A percentile compares a stretch with the other conserved stretches of the same genome.
These are phyloP conservation scores for Fusarium sp. DNA, from an alignment of 2,329 filamentous ascomycete species.

Conservation along the genomic window DNA sequence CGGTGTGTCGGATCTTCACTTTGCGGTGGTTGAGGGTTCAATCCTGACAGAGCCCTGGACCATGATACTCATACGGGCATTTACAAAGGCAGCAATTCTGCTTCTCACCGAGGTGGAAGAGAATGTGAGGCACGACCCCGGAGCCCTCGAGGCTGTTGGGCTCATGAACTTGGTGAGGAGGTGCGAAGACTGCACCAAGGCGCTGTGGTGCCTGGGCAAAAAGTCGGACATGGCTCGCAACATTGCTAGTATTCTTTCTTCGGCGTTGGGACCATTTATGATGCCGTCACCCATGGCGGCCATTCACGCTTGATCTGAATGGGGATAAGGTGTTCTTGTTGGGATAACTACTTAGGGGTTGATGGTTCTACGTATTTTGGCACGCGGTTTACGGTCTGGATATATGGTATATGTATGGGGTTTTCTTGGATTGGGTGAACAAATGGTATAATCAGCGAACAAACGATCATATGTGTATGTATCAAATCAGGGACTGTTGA, in stretches of 20 bases:
- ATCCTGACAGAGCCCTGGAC: constrained; percentile 73
- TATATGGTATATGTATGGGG: constrained; percentile 3
- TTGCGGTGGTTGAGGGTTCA: constrained; percentile 64
- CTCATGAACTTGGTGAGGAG: constrained; percentile 48
- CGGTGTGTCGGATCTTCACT: constrained; percentile 58
- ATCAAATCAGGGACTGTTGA: constrained; percentile 9
- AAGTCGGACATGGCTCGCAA: constrained; percentile 63
- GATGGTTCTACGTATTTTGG: constrained; percentile 9
- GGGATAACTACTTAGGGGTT: background rate
- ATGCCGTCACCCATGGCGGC: constrained; percentile 33
- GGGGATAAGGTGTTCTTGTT: constrained; percentile 27
- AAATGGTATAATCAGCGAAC: constrained; percentile 20
- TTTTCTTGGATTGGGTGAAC: background rate
- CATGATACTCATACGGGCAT: constrained; percentile 64
- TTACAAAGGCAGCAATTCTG: constrained; percentile 59
- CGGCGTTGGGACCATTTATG: constrained; percentile 42
- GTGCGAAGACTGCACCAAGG: constrained; percentile 63
- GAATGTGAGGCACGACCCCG: constrained; percentile 41
- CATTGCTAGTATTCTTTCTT: constrained; percentile 43
- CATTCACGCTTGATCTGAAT: constrained; percentile 29
- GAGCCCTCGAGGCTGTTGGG: constrained; percentile 35
- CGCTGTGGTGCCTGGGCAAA: constrained; percentile 65
- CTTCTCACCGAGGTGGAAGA: constrained; percentile 52
- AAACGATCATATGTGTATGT: constrained; percentile 9
- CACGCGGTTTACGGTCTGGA: constrained; percentile 3